Evolutionary conservation across 2,329 filamentous ascomycete genomes (phyloP).

Genomic region (Aspergillus sp.): DNA sequence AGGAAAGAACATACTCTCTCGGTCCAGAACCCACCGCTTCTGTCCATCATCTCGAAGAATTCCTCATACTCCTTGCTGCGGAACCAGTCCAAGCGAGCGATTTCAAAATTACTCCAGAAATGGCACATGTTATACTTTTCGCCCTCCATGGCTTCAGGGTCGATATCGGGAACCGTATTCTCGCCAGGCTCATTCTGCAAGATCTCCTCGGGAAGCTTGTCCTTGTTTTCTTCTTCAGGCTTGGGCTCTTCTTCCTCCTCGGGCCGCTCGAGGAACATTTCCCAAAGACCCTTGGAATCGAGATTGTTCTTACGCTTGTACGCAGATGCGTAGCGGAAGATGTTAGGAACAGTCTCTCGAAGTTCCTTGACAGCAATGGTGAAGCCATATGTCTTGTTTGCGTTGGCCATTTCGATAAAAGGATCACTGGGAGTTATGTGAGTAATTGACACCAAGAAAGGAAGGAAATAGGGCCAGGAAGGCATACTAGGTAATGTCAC

Average conservation of each 20-base stretch:
- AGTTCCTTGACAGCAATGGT: constrained; percentile 98
- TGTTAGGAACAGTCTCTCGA: constrained; percentile 95
- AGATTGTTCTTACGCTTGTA: constrained; percentile 93
- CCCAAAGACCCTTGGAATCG: constrained; percentile 89
- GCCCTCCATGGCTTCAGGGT: constrained; percentile 91
- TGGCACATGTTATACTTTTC: constrained; percentile 99
- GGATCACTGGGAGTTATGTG: constrained; percentile 66
- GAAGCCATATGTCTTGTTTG: constrained; percentile 98
- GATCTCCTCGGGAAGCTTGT: constrained; percentile 78
- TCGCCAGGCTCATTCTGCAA: constrained; percentile 71
- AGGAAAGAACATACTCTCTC: constrained; percentile 69
- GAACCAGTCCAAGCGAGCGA: constrained; percentile 92
- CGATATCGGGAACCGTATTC: constrained; percentile 73
- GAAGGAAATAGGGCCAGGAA: neutral
- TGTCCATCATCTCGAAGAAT: constrained; percentile 99
- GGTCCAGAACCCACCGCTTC: constrained; percentile 98
- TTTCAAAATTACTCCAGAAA: constrained; percentile 99
- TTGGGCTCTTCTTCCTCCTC: constrained; percentile 49
- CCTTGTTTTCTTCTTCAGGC: constrained; percentile 63
- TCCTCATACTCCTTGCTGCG: constrained; percentile 96
- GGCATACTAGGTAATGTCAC: constrained; percentile 95
- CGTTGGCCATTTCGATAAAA: constrained; percentile 88
- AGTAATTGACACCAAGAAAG: constrained; percentile 23
- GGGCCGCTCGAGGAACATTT: constrained; percentile 89
- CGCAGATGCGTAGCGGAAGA: constrained; percentile 97